Conservation (phyloP, 2,329 filamentous ascomycete species). For the Colletotrichum shisoi region DNA sequence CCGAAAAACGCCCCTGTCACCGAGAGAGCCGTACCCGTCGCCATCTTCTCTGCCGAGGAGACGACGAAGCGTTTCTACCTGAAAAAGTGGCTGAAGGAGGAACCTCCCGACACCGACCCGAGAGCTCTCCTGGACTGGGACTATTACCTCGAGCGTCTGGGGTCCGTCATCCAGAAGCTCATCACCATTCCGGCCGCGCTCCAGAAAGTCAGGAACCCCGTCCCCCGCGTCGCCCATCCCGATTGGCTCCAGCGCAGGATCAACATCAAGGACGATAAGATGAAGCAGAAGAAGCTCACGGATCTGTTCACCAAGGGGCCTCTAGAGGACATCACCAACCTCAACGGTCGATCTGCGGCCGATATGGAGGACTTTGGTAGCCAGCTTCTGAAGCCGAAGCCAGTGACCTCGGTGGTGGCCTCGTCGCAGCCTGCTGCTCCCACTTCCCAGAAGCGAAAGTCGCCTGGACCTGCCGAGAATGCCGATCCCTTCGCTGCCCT, state of each 20-base stretch:
- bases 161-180: conserved; percentile 97
- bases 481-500: conserved; percentile 82
- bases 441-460: conserved; percentile 73
- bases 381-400: conserved; percentile 71
- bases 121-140: conserved; percentile 92
- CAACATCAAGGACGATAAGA: conserved; percentile 92
- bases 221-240: conserved; percentile 90
- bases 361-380: conserved; percentile 86
- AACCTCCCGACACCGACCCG: conserved; percentile 89
- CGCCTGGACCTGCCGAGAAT: conserved; percentile 71
- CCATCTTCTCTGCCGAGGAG: conserved; percentile 95
- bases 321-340: conserved; percentile 75
- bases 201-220: conserved; percentile 93
- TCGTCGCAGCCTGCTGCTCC: conserved; percentile 62
- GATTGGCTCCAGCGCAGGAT: conserved; percentile 97
- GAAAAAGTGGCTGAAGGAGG: conserved; percentile 94
- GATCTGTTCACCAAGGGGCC: conserved; percentile 83
- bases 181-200: conserved; percentile 97
- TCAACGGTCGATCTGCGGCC: conserved; percentile 60
- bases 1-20: conserved; percentile 92
- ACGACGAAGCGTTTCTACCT: conserved; percentile 87
- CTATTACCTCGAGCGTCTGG: conserved; percentile 94
- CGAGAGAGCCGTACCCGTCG: conserved; percentile 90
- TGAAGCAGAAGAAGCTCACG: conserved; percentile 99
- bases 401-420: conserved; percentile 61